A percentile compares a stretch with the other conserved stretches of the same genome.
These are phyloP conservation scores for Apiospora koreana DNA, from an alignment of 2,329 filamentous ascomycete species.

Conservation along the genomic window DNA sequence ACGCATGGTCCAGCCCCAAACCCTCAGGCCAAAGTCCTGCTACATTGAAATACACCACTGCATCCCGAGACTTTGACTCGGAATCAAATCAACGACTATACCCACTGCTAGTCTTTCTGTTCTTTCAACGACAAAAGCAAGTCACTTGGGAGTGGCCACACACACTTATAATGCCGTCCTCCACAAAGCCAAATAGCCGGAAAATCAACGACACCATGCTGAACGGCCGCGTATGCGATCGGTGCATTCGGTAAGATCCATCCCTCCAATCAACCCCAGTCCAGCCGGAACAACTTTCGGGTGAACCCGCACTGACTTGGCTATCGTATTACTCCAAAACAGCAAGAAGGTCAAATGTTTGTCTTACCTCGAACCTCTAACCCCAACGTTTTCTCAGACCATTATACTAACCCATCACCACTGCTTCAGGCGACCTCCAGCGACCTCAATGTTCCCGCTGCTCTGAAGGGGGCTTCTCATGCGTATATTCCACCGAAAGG, in stretches of 20 bases:
- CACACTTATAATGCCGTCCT: neutral
- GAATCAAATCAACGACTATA: neutral
- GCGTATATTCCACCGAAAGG: constrained; percentile 31
- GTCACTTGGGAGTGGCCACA: neutral
- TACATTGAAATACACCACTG: neutral
- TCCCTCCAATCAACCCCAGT: neutral
- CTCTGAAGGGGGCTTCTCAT: constrained; percentile 26
- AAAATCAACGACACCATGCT: neutral
- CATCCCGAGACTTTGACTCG: neutral
- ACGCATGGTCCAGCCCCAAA: neutral
- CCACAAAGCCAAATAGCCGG: neutral
- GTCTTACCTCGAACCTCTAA: neutral
- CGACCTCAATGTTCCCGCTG: constrained; percentile 36
- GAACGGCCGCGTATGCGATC: constrained; percentile 25
- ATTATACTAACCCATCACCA: neutral
- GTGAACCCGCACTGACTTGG: neutral
- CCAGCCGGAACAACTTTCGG: neutral
- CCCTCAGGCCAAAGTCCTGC: neutral
- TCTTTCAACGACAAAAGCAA: neutral
- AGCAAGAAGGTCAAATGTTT: constrained; percentile 32
- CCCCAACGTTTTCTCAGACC: neutral
- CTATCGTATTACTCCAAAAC: neutral
- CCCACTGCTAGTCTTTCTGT: neutral
- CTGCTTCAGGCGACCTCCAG: constrained; percentile 28
- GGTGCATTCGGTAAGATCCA: constrained; percentile 26